phyloP scores from a whole-genome alignment of 352 stramenopile genomes.

The Globisporangium alternatum region DNA sequence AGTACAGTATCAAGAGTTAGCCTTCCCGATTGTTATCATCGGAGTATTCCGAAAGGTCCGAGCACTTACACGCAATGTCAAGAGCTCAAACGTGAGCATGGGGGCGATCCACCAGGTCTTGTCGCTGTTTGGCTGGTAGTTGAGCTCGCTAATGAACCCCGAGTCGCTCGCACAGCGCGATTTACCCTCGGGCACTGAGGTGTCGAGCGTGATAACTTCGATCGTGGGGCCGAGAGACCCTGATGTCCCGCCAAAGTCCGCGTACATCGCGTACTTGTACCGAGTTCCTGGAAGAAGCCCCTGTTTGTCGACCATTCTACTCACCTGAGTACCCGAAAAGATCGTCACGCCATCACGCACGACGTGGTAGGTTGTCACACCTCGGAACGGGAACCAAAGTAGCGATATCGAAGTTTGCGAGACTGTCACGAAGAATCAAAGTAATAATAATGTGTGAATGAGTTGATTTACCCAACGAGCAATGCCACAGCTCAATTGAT shows the following conservation, averaged over 20 bases:
- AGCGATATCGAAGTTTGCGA: slow-evolving; percentile 32
- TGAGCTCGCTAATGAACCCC: slow-evolving; percentile 29
- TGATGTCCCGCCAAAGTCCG: slow-evolving; percentile 9
- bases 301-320: slow-evolving; percentile 17
- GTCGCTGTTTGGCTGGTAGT: slow-evolving; percentile 31
- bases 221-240: slow-evolving; percentile 16
- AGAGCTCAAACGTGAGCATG: slow-evolving; percentile 14
- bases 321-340: slow-evolving; percentile 1
- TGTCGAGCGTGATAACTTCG: slow-evolving; percentile 19
- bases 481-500: neutral
- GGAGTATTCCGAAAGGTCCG: neutral
- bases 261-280: slow-evolving; percentile 25
- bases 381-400: slow-evolving; percentile 38
- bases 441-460: neutral
- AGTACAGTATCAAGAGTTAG: neutral
- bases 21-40: neutral
- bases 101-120: slow-evolving; percentile 43
- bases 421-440: slow-evolving; percentile 19
- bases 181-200: slow-evolving; percentile 2
- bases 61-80: slow-evolving; percentile 29
- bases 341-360: slow-evolving; percentile 23
- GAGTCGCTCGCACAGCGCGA: slow-evolving; percentile 21
- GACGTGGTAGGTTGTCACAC: slow-evolving; percentile 37
- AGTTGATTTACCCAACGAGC: too few species aligned
- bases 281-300: slow-evolving; percentile 4